Evolutionary conservation across 495 filamentous ascomycete genomes (phyloP), one percentile per base, ranked within the genome.

Genomic region (Aspergillus conjunctus): DNA sequence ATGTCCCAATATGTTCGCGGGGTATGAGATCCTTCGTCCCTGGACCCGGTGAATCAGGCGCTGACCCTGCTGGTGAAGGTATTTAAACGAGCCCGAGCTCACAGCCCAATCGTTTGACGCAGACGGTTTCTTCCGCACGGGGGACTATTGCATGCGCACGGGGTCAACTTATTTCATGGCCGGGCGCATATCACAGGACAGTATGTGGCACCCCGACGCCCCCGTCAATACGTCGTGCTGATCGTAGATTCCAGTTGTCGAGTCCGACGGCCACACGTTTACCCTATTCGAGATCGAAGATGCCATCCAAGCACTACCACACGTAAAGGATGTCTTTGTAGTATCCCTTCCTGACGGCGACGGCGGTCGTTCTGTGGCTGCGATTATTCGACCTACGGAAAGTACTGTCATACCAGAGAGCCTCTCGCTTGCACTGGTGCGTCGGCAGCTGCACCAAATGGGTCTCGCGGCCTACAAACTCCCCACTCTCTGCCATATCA

Each of bases 401-500:
- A 7, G 14, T 14, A 45, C 15, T 15, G 7, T 17, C 5, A 6
- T 5, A 15, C 7, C 41, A 18, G 41, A 45, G 8, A 45, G 41
- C n/a, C 41, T 45, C 41, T 45, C 41, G 7, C 41, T 45, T 45
- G 41, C 8, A 5, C 41, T 5, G 5, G 15, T 45, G 6, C 41
- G 41, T 45, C 11, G n/a, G n/a, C 41, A 45, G 41, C 41, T 45
- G 41, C 41, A 17, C n/a, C 41, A 15, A 15, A 45, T 45, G 41
- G 41, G 41, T 15, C 41, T 45, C 41, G 41, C 41, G 7, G 5
- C 41, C n/a, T 18, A 45, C 41, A 45, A 45, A 18, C 41, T 45
- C 15, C 41, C 41, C 41, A 45, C 41, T 18, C 41, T 45, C 41
- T 45, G 41, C 41, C 41, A 45, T 45, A 45, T 45, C 41, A 45